phyloP scores from a whole-genome alignment of 2,329 filamentous ascomycete species.

The Colletotrichum salicis region DNA sequence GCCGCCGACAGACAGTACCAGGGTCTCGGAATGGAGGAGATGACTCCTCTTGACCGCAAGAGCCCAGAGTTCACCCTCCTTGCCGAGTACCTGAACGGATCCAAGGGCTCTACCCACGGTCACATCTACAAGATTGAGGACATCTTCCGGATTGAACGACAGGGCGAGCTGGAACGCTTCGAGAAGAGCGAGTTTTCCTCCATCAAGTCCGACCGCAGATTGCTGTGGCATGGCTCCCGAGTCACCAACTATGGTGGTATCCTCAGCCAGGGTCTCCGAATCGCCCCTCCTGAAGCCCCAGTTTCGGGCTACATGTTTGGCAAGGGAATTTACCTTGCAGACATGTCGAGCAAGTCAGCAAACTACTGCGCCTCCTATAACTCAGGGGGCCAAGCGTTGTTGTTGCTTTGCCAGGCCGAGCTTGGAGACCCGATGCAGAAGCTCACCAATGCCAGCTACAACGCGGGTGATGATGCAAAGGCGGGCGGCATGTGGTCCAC shows the following conservation, averaged over 20 bases:
- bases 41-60: slow-evolving; percentile 71
- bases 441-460: slow-evolving; percentile 66
- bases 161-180: slow-evolving; percentile 78
- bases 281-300: slow-evolving; percentile 86
- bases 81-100: slow-evolving; percentile 72
- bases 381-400: slow-evolving; percentile 76
- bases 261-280: slow-evolving; percentile 86
- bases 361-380: slow-evolving; percentile 74
- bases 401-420: slow-evolving; percentile 83
- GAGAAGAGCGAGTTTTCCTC: slow-evolving; percentile 64
- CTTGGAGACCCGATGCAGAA: slow-evolving; percentile 80
- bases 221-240: slow-evolving; percentile 90
- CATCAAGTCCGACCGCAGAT: slow-evolving; percentile 72
- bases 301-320: slow-evolving; percentile 88
- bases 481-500: slow-evolving; percentile 72
- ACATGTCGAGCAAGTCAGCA: slow-evolving; percentile 85
- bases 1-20: slow-evolving; percentile 78
- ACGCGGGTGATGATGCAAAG: slow-evolving; percentile 72
- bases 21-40: slow-evolving; percentile 78
- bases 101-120: slow-evolving; percentile 74
- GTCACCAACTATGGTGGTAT: slow-evolving; percentile 89
- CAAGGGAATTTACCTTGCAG: slow-evolving; percentile 89
- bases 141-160: slow-evolving; percentile 85
- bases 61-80: slow-evolving; percentile 74
- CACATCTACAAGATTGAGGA: slow-evolving; percentile 71